A percentile compares a stretch with the other conserved stretches of the same genome.
phyloP scores from a whole-genome alignment of 2,329 filamentous ascomycete genomes.

The Colletotrichum tabaci region DNA sequence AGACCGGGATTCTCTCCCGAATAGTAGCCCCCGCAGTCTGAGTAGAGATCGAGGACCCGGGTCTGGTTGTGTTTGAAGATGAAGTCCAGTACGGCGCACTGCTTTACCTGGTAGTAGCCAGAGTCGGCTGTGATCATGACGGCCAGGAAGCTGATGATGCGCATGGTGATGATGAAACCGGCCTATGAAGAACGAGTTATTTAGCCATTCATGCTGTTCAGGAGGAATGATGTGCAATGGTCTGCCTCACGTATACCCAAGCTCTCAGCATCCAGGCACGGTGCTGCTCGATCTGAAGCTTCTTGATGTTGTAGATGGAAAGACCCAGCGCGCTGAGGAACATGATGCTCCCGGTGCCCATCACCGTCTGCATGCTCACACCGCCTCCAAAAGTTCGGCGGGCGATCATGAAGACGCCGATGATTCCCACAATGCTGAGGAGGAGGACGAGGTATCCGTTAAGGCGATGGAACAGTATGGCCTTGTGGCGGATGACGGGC shows the following conservation, averaged over 20 bases:
- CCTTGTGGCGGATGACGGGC: constrained; percentile 62
- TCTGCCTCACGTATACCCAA: constrained; percentile 61
- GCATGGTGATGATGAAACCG: constrained; percentile 64
- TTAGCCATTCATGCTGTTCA: constrained; percentile 3
- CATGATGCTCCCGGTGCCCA: constrained; percentile 60
- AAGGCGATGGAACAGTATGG: constrained; percentile 70
- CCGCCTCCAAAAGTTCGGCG: constrained; percentile 68
- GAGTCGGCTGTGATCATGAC: constrained; percentile 53
- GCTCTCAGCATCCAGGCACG: constrained; percentile 75
- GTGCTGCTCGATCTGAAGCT: constrained; percentile 74
- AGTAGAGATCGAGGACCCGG: constrained; percentile 54
- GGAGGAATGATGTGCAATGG: neutral
- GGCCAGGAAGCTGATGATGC: constrained; percentile 60
- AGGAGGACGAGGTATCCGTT: constrained; percentile 70
- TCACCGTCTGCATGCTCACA: constrained; percentile 62
- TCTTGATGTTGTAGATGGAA: constrained; percentile 71
- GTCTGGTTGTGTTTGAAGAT: constrained; percentile 49
- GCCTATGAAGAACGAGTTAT: constrained; percentile 48
- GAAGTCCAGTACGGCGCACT: constrained; percentile 64
- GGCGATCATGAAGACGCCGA: constrained; percentile 68
- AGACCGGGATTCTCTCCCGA: constrained; percentile 48
- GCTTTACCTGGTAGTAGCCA: constrained; percentile 50
- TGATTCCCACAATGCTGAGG: constrained; percentile 61
- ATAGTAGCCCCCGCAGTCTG: constrained; percentile 58
- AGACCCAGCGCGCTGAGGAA: constrained; percentile 61